Evolutionary conservation across 2,329 filamentous ascomycete species (phyloP), one percentile per base, ranked within the genome.

Genomic region (Fulvia fulva): DNA sequence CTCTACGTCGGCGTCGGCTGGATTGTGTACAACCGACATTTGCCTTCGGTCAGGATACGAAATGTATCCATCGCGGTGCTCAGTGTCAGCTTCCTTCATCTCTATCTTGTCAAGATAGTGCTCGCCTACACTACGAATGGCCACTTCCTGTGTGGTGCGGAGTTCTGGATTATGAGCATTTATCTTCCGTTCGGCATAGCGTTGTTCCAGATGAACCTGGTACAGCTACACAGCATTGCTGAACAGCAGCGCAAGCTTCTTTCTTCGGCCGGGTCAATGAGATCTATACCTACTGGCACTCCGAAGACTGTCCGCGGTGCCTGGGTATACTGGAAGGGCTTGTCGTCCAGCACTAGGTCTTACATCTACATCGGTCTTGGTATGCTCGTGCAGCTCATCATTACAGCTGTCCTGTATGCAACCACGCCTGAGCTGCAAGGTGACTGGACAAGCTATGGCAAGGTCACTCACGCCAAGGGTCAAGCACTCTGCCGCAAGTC

Each of bases 121-220:
- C 70, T 76, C 3, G 72, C 80, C 55, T 73, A 73, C 46, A 69
- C 71, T 5, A 67, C 70, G 12, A 73, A 73, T 60, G 71, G 71
- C 37, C 61, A 67, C 50, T 73, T 70, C 62, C 81, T 83, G 0
- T 82, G 82, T 53, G 74, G 78, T 21, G 76, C 77, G 16, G 83
- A 87, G 70, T 88, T 79, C 69, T 88, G 85, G 83, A 79, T 86
- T 70, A 88, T 88, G 86, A 81, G 82, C 61, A 76, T 84, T 56
- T 86, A 83, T 69, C 75, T 88, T 2, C 86, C 86, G 11, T 80
- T 84, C 50, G 85, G 86, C 23, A 83, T 88, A 55, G 85, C 83
- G 7, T 73, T 88, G 5, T 87, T 87, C 67, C 85, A 88, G 67
- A 85, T 83, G 22, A 81, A 82, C 59, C 86, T 87, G 68, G 80